phyloP scores from a whole-genome alignment of 2,329 filamentous ascomycete genomes.

The Fusarium caatingaense region DNA sequence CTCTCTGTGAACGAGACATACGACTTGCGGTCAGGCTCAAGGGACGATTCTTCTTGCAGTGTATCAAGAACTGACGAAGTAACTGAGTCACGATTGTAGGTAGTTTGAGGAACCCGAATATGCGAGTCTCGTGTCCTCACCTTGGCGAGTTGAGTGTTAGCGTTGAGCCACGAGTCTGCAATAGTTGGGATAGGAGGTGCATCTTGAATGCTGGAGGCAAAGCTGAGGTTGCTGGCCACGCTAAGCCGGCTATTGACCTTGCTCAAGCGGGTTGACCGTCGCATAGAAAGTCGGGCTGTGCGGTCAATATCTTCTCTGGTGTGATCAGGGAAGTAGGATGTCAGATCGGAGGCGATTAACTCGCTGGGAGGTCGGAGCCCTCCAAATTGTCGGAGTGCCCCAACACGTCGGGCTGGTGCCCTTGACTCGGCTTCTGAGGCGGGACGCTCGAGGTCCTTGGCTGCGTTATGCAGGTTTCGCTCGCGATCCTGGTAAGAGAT shows the following conservation, averaged over 20 bases:
- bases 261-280: constrained; percentile 89
- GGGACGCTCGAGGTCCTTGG: constrained; percentile 68
- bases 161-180: constrained; percentile 88
- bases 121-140: constrained; percentile 61
- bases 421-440: constrained; percentile 60
- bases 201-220: constrained; percentile 90
- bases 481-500: constrained; percentile 77
- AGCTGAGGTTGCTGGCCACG: constrained; percentile 92
- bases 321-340: constrained; percentile 97
- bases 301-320: constrained; percentile 94
- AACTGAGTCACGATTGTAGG: constrained; percentile 82
- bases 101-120: constrained; percentile 52
- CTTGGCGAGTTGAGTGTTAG: constrained; percentile 53
- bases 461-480: constrained; percentile 71
- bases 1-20: constrained; percentile 91
- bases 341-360: constrained; percentile 94
- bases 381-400: constrained; percentile 81
- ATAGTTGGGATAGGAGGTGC: constrained; percentile 96
- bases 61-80: constrained; percentile 90
- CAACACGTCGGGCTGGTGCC: constrained; percentile 59
- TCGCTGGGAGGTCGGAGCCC: constrained; percentile 94
- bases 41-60: constrained; percentile 87
- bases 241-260: constrained; percentile 93
- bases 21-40: constrained; percentile 91
- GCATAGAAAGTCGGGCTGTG: constrained; percentile 91